Base-by-base conservation (phyloP, 2,329 filamentous ascomycete species). In the Iodosphaeria phyllophila region DNA sequence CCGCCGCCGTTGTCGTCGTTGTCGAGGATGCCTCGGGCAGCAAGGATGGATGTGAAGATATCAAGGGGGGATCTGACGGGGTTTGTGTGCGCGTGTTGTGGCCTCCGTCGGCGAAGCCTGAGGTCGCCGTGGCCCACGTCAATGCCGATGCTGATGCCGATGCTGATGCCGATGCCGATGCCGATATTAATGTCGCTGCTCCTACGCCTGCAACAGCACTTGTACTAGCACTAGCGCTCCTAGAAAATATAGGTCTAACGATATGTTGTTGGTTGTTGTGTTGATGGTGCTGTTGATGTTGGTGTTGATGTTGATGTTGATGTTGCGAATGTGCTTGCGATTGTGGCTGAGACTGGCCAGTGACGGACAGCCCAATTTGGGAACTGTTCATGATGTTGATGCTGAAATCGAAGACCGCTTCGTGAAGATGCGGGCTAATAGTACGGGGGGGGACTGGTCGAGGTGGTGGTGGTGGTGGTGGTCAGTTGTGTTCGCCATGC, bases 361-460 rank as follows among this genome's bases (percentile, higher is more conserved):
- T 58, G 39, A 68, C 62, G 39, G 68, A 59, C 34, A 61, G 61
- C 73, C 74, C 77, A 59, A 52, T 45, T 38, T 63, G 54, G 56
- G 73, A 67, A 54, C 68, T 62, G 53, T 72, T 71, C 51, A 61
- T 55, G 54, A 71, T 56, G 49, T 71, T 71, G 70, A 75, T 75
- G 49, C 52, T 63, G 50, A 48, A 48, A 50, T 52, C 51, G 43
- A 47, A n/a, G n/a, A n/a, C n/a, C n/a, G n/a, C n/a, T n/a, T n/a
- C n/a, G n/a, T n/a, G n/a, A n/a, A n/a, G n/a, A n/a, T n/a, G 46
- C 48, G 51, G 56, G 52, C 58, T 57, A 47, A 49, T 51, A 51
- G 50, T 51, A 54, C 47, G 41, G 46, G 47, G 38, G 46, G 51
- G 47, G 50, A 52, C 47, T 44, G 52, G 59, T 51, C 60, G 60